Conservation (phyloP, 495 filamentous ascomycete genomes). For the Talaromyces wortmannii region DNA sequence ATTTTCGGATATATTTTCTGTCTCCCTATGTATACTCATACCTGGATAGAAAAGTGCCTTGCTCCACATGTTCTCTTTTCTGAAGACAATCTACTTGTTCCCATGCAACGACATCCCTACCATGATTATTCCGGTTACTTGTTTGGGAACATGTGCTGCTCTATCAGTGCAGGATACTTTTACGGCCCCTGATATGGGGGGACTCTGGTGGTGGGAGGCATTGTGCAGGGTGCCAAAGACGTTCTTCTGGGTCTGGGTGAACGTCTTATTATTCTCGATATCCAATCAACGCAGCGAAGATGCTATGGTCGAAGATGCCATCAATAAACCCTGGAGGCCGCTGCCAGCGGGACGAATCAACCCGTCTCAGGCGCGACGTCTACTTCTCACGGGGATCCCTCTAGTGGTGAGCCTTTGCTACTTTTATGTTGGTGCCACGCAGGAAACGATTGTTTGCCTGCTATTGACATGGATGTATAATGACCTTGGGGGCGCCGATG, state of each 20-base stretch:
- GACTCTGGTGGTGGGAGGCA: not conserved
- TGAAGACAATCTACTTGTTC: not conserved
- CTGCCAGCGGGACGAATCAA: slow-evolving; percentile 36
- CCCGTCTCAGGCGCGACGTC: slow-evolving; percentile 20
- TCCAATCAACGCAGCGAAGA: slow-evolving; percentile 39
- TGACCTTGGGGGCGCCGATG: slow-evolving; percentile 40
- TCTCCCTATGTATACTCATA: too few species aligned
- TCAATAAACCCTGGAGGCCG: slow-evolving; percentile 56
- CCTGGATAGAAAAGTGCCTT: too few species aligned
- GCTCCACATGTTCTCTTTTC: not conserved
- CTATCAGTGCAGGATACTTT: not conserved
- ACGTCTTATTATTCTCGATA: slow-evolving; percentile 23
- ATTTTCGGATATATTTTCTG: too few species aligned
- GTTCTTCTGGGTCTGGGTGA: slow-evolving; percentile 21
- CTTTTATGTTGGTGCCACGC: slow-evolving; percentile 22
- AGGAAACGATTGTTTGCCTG: slow-evolving; percentile 23
- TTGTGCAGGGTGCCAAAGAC: not conserved
- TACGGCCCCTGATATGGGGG: not conserved
- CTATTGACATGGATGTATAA: slow-evolving; percentile 46
- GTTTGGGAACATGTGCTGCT: not conserved
- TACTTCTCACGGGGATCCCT: slow-evolving; percentile 28
- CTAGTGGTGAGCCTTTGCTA: slow-evolving; percentile 20
- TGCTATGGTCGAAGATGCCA: slow-evolving; percentile 39
- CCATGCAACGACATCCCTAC: not conserved
- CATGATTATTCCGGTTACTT: not conserved